Evolutionary conservation across 78 protist genomes (phyloP), one percentile per base, ranked within the genome.

Genomic region (Tieghemostelium lacteum): DNA sequence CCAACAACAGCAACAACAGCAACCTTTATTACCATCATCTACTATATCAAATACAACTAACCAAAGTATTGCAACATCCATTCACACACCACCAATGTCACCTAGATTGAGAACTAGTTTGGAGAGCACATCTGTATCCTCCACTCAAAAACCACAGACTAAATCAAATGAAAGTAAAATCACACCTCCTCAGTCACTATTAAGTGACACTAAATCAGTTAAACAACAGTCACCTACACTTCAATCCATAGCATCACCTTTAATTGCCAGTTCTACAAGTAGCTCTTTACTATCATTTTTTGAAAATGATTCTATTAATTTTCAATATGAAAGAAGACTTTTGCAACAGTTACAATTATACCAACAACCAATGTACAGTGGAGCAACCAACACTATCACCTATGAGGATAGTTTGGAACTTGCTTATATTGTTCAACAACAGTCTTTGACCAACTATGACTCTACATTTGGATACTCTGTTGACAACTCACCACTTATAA

Each of bases 341-440:
- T 39, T n/a, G 33, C 75, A 49, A 34, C 22, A 26, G 28, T 24
- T 29, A 39, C 19, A 50, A 28, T 16, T 33, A 70, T 40, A 16
- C 34, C 2, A 31, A 29, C 17, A 57, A 22, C 17, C 24, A 57
- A 49, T 28, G 45, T 45, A 37, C n/a, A n/a, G n/a, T n/a, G n/a
- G n/a, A n/a, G n/a, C n/a, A 22, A 45, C 2, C 76, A 22, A 50
- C 66, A 57, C 3, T 31, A 34, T 78, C 58, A 20, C 77, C 7
- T 65, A 28, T 65, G 88, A 78, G 5, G 91, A 83, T 29, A 42
- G 73, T 40, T 63, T 67, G n/a, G 91, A 83, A 31, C 36, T 69
- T 17, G 91, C 91, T 3, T 39, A 55, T 60, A 16, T 62, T 4
- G 22, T 83, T n/a, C 91, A 83, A 39, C 91, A 83, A 57, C 22